Evolutionary conservation across 345 rosid genomes (phyloP).

Genomic region (Citrus mangshanensis): DNA sequence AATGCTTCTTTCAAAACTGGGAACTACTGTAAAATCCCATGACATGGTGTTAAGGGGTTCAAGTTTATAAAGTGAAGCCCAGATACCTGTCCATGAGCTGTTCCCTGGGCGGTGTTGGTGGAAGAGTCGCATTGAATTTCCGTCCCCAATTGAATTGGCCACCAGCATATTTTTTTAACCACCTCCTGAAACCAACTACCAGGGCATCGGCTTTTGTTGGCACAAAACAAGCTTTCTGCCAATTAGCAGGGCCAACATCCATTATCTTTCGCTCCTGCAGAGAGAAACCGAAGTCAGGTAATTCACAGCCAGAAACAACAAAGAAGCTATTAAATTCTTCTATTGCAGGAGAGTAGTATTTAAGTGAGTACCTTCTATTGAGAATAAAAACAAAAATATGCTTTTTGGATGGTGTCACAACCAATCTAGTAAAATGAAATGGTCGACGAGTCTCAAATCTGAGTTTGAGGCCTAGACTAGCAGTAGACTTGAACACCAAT

Average conservation of each 20-base stretch:
- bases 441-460: no score
- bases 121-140: conserved; percentile 57
- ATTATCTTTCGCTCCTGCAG: conserved; percentile 74
- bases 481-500: background rate
- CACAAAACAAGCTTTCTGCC: conserved; percentile 81
- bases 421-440: no score
- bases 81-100: conserved; percentile 62
- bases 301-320: background rate
- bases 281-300: conserved; percentile 6
- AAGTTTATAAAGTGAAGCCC: background rate
- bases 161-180: conserved; percentile 66
- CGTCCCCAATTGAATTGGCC: conserved; percentile 75
- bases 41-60: background rate
- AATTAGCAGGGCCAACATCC: conserved; percentile 66
- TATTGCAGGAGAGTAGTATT: background rate
- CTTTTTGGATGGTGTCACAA: no score
- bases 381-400: background rate
- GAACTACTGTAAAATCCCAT: background rate
- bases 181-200: conserved; percentile 72
- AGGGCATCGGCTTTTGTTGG: conserved; percentile 77
- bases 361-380: background rate
- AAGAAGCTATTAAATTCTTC: background rate
- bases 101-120: conserved; percentile 73
- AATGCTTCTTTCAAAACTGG: background rate
- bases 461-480: background rate